Conservation (phyloP, 1,284 basidiomycete species). For the Cryptococcus hybrid region DNA sequence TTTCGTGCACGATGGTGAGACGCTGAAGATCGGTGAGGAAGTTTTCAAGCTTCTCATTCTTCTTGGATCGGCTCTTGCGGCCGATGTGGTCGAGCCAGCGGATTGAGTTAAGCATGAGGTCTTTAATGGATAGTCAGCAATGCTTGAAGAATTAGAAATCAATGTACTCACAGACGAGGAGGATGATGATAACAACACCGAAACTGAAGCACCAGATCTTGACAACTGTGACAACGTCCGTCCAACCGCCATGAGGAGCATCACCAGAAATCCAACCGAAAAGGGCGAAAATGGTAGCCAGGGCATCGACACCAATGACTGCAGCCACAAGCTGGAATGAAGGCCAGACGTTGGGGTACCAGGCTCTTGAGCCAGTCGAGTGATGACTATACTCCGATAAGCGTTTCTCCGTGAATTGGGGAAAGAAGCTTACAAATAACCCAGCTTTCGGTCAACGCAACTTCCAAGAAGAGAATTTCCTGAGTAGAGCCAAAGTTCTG, state of each 20-base stretch:
- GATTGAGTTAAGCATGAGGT: conserved; percentile 52
- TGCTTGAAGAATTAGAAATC: neutral
- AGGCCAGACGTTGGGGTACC: conserved; percentile 50
- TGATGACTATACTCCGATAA: conserved; percentile 28
- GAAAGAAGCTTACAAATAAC: conserved; percentile 51
- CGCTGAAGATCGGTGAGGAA: conserved; percentile 55
- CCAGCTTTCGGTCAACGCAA: conserved; percentile 60
- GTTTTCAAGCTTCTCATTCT: conserved; percentile 55
- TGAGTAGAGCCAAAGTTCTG: conserved; percentile 57
- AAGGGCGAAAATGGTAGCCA: conserved; percentile 56
- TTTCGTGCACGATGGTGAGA: conserved; percentile 56
- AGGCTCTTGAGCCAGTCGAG: conserved; percentile 34
- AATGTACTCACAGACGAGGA: conserved; percentile 48
- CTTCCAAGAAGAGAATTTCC: conserved; percentile 58
- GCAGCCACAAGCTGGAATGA: conserved; percentile 56
- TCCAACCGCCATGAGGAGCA: conserved; percentile 52
- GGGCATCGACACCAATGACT: conserved; percentile 55
- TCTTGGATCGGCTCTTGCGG: conserved; percentile 50
- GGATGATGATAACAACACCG: conserved; percentile 55
- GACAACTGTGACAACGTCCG: conserved; percentile 57
- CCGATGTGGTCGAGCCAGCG: conserved; percentile 55
- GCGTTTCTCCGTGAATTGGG: conserved; percentile 15
- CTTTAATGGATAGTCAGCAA: conserved; percentile 3
- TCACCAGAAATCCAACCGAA: conserved; percentile 58
- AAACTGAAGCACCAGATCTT: conserved; percentile 57